Percentiles rank a stretch among this genome's conserved stretches.
Conservation (phyloP, 441 rosid species). For the Mallotus japonicus region DNA sequence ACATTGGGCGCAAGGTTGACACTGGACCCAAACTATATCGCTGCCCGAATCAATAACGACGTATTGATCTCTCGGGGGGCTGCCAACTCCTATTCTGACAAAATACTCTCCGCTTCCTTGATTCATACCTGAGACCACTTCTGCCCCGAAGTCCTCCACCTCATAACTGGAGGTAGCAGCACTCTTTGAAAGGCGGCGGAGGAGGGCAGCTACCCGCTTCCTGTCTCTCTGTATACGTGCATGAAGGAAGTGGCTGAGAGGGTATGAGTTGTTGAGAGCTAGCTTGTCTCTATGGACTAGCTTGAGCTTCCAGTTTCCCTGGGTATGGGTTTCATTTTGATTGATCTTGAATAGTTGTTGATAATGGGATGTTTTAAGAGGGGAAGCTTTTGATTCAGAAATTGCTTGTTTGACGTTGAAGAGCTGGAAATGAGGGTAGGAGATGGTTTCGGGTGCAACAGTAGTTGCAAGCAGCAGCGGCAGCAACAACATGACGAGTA, state of each 20-base stretch:
- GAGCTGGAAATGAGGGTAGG: conserved; percentile 58
- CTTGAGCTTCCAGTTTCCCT: conserved; percentile 34
- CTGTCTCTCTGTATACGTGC: conserved; percentile 66
- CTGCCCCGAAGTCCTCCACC: conserved; percentile 53
- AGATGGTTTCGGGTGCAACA: conserved; percentile 12
- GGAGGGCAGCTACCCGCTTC: conserved; percentile 49
- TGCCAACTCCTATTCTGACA: conserved; percentile 86
- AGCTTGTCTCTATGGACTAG: conserved; percentile 70
- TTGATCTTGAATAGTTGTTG: conserved; percentile 24
- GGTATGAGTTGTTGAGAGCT: conserved; percentile 16
- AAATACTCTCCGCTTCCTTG: conserved; percentile 97
- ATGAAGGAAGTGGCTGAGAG: conserved; percentile 49
- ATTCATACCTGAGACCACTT: conserved; percentile 79
- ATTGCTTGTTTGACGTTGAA: conserved; percentile 49
- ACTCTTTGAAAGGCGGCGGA: conserved; percentile 43
- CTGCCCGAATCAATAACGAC: conserved; percentile 93
- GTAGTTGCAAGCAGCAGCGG: conserved; percentile 11
- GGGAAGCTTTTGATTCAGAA: conserved; percentile 10
- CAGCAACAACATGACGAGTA: conserved; percentile 16
- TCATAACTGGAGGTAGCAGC: background rate
- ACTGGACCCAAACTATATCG: conserved; percentile 97
- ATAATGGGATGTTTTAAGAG: conserved; percentile 28
- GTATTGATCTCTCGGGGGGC: conserved; percentile 80
- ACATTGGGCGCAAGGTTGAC: conserved; percentile 86
- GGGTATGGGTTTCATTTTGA: conserved; percentile 17